phyloP scores from a whole-genome alignment of 352 stramenopile species.

The Pilasporangium apinafurcum region DNA sequence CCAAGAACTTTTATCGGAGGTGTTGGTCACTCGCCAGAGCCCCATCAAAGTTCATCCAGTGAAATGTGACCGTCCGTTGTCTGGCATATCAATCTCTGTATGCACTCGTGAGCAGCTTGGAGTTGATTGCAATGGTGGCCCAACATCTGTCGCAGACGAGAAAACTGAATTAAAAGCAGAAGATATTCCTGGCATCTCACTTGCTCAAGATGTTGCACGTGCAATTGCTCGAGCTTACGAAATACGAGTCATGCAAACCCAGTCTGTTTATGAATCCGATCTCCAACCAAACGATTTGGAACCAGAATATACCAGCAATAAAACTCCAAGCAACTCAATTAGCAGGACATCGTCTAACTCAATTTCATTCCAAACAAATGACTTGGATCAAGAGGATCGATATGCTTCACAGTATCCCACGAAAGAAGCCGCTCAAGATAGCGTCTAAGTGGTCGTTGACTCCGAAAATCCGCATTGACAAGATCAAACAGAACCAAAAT shows the following conservation, averaged over 20 bases:
- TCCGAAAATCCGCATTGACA: no score
- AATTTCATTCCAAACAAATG: constrained; percentile 15
- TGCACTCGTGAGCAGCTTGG: constrained; percentile 6
- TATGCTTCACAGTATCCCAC: no score
- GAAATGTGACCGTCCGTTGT: no score
- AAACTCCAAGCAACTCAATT: neutral
- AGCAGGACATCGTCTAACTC: neutral
- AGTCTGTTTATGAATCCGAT: constrained; percentile 2
- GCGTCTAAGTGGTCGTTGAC: no score
- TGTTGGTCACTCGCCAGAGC: constrained; percentile 27
- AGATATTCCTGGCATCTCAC: constrained; percentile 14
- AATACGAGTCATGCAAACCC: constrained; percentile 1
- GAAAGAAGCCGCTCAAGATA: no score
- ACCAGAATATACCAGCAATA: constrained; percentile 25
- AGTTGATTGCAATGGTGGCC: constrained; percentile 7
- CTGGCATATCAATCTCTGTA: neutral
- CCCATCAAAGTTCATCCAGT: neutral
- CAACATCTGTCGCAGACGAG: neutral
- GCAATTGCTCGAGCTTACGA: constrained; percentile 27
- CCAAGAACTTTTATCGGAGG: constrained; percentile 27
- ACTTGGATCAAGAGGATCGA: constrained; percentile 13
- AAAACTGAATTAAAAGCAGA: constrained; percentile 7
- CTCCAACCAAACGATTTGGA: constrained; percentile 9
- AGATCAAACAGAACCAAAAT: no score
- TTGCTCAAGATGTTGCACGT: constrained; percentile 34